phyloP scores from a whole-genome alignment of 768 basidiomycete genomes.

The Suillus discolor region DNA sequence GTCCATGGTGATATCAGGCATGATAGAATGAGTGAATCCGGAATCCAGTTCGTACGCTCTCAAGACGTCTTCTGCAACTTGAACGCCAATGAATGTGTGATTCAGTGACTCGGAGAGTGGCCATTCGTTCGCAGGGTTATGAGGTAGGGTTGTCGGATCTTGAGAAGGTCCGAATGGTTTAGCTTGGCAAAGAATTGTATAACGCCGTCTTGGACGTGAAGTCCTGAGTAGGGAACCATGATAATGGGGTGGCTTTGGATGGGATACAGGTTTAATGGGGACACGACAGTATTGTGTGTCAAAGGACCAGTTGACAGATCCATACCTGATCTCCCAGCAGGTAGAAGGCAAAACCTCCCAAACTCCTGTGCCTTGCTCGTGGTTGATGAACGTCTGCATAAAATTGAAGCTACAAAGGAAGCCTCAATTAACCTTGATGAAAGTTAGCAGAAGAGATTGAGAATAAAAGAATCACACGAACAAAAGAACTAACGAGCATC shows the following conservation, averaged over 20 bases:
- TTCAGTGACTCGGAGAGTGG: conserved; percentile 31
- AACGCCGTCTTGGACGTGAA: conserved; percentile 10
- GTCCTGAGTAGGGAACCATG: conserved; percentile 36
- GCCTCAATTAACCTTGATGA: conserved; percentile 5
- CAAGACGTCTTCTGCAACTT: conserved; percentile 38
- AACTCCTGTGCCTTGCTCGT: neutral
- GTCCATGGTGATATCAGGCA: conserved; percentile 15
- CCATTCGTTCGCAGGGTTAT: neutral
- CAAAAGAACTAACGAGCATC: conserved; percentile 1
- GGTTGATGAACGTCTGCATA: conserved; percentile 8
- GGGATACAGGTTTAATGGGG: conserved; percentile 11
- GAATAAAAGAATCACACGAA: neutral
- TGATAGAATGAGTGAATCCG: conserved; percentile 37
- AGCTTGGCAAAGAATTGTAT: conserved; percentile 9
- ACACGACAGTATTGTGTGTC: neutral
- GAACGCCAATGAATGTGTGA: conserved; percentile 42
- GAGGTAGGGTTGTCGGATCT: conserved; percentile 8
- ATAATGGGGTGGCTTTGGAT: conserved; percentile 34
- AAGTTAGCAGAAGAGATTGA: neutral
- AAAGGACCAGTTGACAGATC: conserved; percentile 11
- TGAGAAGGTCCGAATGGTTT: conserved; percentile 11
- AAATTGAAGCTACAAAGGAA: conserved; percentile 11
- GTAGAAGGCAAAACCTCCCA: conserved; percentile 9
- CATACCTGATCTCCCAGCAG: conserved; percentile 13
- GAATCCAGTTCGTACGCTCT: conserved; percentile 43